A percentile compares a stretch with the other conserved stretches of the same genome.
These are phyloP conservation scores for Bombardia bombarda DNA, from an alignment of 495 filamentous ascomycete species.

Conservation along the genomic window DNA sequence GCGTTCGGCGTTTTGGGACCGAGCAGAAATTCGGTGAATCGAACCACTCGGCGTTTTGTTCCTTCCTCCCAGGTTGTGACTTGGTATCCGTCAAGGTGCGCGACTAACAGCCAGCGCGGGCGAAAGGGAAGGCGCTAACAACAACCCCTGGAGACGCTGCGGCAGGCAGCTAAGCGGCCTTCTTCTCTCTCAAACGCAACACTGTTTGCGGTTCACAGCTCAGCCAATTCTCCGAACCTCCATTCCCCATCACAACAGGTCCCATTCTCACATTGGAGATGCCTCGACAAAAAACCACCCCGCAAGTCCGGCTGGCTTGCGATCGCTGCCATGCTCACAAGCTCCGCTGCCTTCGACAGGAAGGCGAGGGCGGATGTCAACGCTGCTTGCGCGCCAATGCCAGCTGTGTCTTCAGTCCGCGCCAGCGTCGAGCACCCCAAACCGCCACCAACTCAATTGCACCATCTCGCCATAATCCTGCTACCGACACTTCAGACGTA, in stretches of 20 bases:
- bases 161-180: too few relatives aligned
- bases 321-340: slow-evolving; percentile 8
- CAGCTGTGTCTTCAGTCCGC: slow-evolving; percentile 8
- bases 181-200: too few relatives aligned
- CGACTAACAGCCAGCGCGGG: too few relatives aligned
- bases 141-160: too few relatives aligned
- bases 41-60: not conserved
- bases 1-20: too few relatives aligned
- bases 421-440: slow-evolving; percentile 1
- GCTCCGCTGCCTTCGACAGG: slow-evolving; percentile 4
- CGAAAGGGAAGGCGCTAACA: too few relatives aligned
- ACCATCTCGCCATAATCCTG: too few relatives aligned
- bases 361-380: slow-evolving; percentile 1
- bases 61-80: not conserved
- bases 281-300: slow-evolving; percentile 3
- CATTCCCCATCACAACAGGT: not conserved
- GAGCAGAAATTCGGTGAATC: too few relatives aligned
- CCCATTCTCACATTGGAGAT: not conserved
- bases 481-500: not conserved
- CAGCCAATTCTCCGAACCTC: not conserved
- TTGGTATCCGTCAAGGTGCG: not conserved
- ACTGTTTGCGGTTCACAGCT: not conserved
- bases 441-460: not conserved
- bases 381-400: slow-evolving; percentile 5
- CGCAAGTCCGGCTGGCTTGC: slow-evolving; percentile 3